Evolutionary conservation across 257 asterid species (phyloP).

Genomic region (Ligustrum vulgare): DNA sequence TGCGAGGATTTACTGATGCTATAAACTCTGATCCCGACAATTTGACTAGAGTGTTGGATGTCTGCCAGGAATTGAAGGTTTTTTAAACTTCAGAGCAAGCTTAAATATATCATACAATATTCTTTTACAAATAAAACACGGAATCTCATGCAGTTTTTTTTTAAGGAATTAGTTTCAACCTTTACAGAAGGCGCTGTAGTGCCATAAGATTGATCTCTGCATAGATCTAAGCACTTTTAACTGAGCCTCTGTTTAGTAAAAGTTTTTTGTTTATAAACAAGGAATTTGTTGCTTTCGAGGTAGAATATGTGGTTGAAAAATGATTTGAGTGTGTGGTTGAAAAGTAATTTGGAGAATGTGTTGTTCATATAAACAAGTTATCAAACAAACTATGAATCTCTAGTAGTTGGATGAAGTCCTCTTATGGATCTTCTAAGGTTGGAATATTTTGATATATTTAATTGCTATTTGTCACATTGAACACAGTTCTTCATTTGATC

Average conservation of each 20-base stretch:
- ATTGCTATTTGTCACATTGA: not conserved
- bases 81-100: conserved; percentile 19
- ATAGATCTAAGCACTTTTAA: not conserved
- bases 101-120: not conserved
- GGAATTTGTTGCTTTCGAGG: no score
- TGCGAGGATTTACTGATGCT: conserved; percentile 81
- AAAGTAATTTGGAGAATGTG: no score
- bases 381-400: no score
- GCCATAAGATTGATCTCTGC: not conserved
- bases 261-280: no score
- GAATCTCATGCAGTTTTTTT: not conserved
- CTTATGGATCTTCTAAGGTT: not conserved
- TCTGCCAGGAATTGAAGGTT: conserved; percentile 88
- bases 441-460: not conserved
- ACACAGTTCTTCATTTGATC: not conserved
- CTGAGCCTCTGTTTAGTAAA: not conserved
- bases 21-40: conserved; percentile 62
- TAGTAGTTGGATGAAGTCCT: conserved; percentile 3
- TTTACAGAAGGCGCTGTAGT: not conserved
- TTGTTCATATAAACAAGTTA: no score
- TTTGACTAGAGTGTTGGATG: conserved; percentile 60
- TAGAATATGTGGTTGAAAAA: no score
- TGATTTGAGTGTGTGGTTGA: no score
- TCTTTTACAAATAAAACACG: not conserved
- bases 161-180: not conserved